Evolutionary conservation across 257 asterid genomes (phyloP).

Genomic region (Coffea eugenioides): DNA sequence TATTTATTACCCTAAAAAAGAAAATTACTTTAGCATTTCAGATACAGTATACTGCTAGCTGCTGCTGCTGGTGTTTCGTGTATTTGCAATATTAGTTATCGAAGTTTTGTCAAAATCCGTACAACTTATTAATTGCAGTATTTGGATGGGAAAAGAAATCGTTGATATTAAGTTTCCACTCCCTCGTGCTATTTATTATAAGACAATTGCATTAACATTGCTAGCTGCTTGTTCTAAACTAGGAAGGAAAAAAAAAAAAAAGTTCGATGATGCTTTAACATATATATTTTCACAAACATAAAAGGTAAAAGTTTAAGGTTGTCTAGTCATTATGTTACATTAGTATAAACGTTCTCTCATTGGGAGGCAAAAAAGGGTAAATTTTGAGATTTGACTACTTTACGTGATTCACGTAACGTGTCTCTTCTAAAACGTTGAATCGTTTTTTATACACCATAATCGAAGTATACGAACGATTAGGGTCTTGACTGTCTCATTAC

Average conservation of each 20-base stretch:
- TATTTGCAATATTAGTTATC: no score
- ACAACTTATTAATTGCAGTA: no score
- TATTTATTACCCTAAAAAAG: no score
- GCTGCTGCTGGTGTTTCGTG: no score
- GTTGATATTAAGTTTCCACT: no score
- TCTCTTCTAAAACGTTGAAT: background rate
- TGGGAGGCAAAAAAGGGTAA: conserved; percentile 5
- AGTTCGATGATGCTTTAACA: background rate
- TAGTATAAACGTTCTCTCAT: conserved; percentile 15
- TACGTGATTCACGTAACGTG: conserved; percentile 23
- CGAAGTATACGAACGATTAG: background rate
- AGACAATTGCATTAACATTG: background rate
- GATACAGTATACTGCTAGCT: no score
- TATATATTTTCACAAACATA: no score
- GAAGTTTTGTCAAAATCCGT: background rate
- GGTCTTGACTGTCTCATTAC: background rate
- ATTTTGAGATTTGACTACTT: conserved; percentile 21
- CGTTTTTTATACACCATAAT: background rate
- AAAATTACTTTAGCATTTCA: no score
- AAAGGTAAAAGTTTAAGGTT: conserved; percentile 21
- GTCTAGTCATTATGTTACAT: conserved; percentile 20
- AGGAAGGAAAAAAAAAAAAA: background rate
- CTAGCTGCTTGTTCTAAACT: no score
- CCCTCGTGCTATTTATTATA: background rate
- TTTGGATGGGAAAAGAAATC: no score